A percentile compares a stretch with the other conserved stretches of the same genome.
Conservation (phyloP, 495 filamentous ascomycete genomes). For the Corynascus novoguineensis region DNA sequence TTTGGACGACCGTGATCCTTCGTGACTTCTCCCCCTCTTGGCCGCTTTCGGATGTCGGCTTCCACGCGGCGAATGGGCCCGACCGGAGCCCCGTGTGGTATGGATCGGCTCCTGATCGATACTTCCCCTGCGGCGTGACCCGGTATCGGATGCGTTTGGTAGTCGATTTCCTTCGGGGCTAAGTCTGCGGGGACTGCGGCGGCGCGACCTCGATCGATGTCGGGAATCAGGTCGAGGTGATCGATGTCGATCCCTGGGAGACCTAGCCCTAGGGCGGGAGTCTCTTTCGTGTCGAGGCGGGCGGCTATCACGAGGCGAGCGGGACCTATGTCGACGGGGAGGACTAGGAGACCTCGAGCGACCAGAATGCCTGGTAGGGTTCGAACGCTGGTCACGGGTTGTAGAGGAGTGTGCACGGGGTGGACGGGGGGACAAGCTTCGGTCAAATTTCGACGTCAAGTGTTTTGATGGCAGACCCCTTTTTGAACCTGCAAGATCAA, state of each 20-base stretch:
- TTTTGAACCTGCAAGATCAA: conserved; percentile 29
- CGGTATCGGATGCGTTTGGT: conserved; percentile 33
- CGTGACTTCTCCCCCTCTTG: conserved; percentile 32
- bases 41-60: conserved; percentile 34
- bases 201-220: conserved; percentile 36
- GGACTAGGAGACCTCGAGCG: conserved; percentile 31
- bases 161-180: conserved; percentile 28
- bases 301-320: conserved; percentile 14
- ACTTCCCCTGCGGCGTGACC: conserved; percentile 31
- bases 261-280: conserved; percentile 19
- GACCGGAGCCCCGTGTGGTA: conserved; percentile 29
- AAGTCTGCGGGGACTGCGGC: conserved; percentile 23
- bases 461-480: conserved; percentile 22
- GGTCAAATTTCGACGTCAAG: conserved; percentile 19
- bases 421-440: conserved; percentile 23
- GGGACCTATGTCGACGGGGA: conserved; percentile 23
- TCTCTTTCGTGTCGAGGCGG: neutral
- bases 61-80: conserved; percentile 31
- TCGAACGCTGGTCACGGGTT: conserved; percentile 23
- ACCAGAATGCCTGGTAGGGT: conserved; percentile 20
- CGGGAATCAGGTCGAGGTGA: conserved; percentile 30
- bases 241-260: conserved; percentile 28
- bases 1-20: conserved; percentile 27
- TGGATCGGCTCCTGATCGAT: conserved; percentile 26
- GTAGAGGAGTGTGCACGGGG: conserved; percentile 32